phyloP scores from a whole-genome alignment of 2,329 filamentous ascomycete genomes.

The Cytospora piceicola region DNA sequence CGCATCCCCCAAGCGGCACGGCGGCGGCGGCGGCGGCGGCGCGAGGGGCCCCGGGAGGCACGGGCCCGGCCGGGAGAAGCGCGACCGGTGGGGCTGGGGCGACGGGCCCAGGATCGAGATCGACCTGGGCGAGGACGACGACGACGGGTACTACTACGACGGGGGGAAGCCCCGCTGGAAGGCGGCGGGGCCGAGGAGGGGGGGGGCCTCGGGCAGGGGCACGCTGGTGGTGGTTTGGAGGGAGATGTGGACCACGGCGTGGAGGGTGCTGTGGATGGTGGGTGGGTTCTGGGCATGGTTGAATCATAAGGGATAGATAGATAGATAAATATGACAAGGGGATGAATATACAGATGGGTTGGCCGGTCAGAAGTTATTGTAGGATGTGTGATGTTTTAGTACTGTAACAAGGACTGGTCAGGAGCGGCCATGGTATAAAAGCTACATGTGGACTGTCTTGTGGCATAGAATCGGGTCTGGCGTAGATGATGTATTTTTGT shows the following conservation, averaged over 20 bases:
- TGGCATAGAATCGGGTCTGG: no score
- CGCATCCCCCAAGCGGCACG: constrained; percentile 35
- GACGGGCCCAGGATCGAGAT: constrained; percentile 58
- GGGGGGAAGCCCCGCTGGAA: constrained; percentile 45
- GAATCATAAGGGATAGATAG: constrained; percentile 60
- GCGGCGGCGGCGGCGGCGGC: constrained; percentile 36
- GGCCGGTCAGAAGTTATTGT: no score
- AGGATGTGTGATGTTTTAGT: neutral
- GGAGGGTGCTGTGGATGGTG: constrained; percentile 66
- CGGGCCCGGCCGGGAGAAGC: constrained; percentile 47
- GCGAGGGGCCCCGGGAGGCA: constrained; percentile 42
- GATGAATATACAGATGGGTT: neutral
- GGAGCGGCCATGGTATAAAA: neutral
- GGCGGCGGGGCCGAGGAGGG: constrained; percentile 31
- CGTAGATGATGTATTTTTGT: no score
- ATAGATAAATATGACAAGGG: neutral
- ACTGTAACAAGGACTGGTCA: neutral
- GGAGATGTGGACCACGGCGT: constrained; percentile 66
- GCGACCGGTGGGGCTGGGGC: constrained; percentile 28
- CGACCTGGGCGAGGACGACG: constrained; percentile 50
- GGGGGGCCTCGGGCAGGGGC: constrained; percentile 35
- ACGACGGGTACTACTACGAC: constrained; percentile 50
- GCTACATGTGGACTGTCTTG: neutral
- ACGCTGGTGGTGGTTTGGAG: constrained; percentile 53
- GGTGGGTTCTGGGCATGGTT: constrained; percentile 69